These are phyloP conservation scores for Phylloporus arenicola DNA, from an alignment of 768 basidiomycete genomes.

Conservation along the genomic window DNA sequence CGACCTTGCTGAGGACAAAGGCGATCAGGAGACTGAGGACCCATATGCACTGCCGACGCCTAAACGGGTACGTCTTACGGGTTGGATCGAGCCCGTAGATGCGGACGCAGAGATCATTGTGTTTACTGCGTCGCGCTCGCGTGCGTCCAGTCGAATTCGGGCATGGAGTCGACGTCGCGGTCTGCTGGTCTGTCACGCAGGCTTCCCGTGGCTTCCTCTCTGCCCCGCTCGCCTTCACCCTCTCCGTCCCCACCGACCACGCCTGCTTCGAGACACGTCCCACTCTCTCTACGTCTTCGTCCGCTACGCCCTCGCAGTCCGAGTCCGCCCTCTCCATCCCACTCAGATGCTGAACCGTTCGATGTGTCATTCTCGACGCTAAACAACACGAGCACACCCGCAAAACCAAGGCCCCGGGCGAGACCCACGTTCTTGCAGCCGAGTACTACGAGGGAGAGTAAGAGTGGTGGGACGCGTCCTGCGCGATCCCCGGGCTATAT, in stretches of 20 bases:
- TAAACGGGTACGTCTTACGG: constrained; percentile 41
- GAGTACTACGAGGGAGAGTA: background rate
- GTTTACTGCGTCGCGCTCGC: constrained; percentile 36
- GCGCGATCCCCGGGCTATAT: constrained; percentile 15
- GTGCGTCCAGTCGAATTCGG: background rate
- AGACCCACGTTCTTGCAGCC: background rate
- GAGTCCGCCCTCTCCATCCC: constrained; percentile 2
- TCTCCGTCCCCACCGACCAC: background rate
- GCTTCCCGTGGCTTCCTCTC: background rate
- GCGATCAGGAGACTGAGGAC: constrained; percentile 8
- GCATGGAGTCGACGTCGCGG: background rate
- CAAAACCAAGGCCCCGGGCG: constrained; percentile 10
- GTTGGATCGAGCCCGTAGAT: constrained; percentile 53
- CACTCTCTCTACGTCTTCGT: background rate
- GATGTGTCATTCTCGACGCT: constrained; percentile 22
- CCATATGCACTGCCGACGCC: constrained; percentile 15
- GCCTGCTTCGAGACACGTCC: background rate
- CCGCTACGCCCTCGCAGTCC: background rate
- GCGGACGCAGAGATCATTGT: constrained; percentile 46
- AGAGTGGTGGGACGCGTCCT: background rate
- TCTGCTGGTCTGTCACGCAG: background rate
- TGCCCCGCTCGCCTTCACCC: background rate
- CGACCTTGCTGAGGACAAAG: background rate
- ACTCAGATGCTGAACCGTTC: constrained; percentile 15
- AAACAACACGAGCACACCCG: constrained; percentile 27